Evolutionary conservation across 78 protist genomes (phyloP), one percentile per base, ranked within the genome.

Genomic region (Planoprotostelium fungivorum): DNA sequence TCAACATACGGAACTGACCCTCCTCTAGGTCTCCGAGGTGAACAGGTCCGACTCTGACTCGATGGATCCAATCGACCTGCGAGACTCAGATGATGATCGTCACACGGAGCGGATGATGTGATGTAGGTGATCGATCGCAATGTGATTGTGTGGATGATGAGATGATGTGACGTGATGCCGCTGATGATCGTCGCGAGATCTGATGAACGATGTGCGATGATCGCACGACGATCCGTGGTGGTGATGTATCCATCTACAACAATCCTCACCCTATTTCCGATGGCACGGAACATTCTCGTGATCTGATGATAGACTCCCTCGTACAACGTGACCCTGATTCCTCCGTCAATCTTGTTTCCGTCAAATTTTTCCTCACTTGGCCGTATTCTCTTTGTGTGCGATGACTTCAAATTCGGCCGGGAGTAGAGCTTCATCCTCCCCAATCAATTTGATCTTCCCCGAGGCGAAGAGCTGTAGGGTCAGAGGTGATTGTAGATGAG

Each of bases 291-390:
- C 95, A 93, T 93, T 63, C 95, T 37, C 36, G 93, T 37, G n/a
- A 93, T 39, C 63, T 93, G 95, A 84, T 93, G 95, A 37, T 93
- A 93, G 36, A 87, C 38, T 51, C 95, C 95, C 35, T 93, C 93
- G n/a, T 34, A 90, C 28, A 93, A 63, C 29, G 95, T 93, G 31
- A 93, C 63, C 34, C 86, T 51, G 36, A 23, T 29, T 63, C 36
- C 16, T 25, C 16, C 16, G 5, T 87, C n/a, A n/a, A n/a, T n/a
- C n/a, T n/a, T n/a, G n/a, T n/a, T n/a, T n/a, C n/a, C n/a, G n/a
- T n/a, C n/a, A n/a, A n/a, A n/a, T n/a, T n/a, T n/a, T n/a, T 16
- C 5, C 37, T 36, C 87, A 85, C 36, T 25, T 63, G 28, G 91
- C 87, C 36, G 34, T 87, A 35, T 90, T 87, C 37, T 84, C 38